Evolutionary conservation across 2,329 filamentous ascomycete genomes (phyloP).

Genomic region (Metarhizium guizhouense): DNA sequence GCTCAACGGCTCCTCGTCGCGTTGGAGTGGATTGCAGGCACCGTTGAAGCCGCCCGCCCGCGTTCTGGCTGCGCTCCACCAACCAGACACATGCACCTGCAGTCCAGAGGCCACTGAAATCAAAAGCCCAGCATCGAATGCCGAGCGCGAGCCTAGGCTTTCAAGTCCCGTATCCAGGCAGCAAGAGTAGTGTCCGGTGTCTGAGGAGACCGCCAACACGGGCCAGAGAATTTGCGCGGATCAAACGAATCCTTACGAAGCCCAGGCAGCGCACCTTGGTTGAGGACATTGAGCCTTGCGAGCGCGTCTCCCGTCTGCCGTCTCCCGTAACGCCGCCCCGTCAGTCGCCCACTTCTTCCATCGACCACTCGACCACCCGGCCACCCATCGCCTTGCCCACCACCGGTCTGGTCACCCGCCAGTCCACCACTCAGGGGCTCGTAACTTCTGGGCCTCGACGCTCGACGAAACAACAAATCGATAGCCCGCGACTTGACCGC

Average conservation of each 20-base stretch:
- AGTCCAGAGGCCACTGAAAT: neutral
- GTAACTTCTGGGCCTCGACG: constrained; percentile 13
- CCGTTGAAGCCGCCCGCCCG: neutral
- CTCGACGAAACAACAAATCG: constrained; percentile 24
- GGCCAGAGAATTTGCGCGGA: too few species aligned
- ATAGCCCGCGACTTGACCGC: constrained; percentile 13
- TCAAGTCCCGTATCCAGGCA: too few species aligned
- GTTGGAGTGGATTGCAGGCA: too few species aligned
- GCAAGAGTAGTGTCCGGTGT: too few species aligned
- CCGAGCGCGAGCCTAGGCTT: too few species aligned
- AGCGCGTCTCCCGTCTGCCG: neutral
- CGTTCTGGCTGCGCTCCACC: neutral
- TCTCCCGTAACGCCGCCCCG: constrained; percentile 6
- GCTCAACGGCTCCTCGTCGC: neutral
- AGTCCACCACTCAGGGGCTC: constrained; percentile 12
- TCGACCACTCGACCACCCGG: too few species aligned
- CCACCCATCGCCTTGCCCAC: too few species aligned
- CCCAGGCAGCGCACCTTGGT: too few species aligned
- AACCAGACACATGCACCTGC: neutral
- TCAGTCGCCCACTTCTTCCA: neutral
- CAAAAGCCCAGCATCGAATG: too few species aligned
- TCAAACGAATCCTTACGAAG: too few species aligned
- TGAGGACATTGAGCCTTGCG: too few species aligned
- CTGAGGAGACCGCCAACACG: too few species aligned
- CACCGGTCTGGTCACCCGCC: constrained; percentile 6